Conservation (phyloP, 1,284 basidiomycete genomes). For the Quambalaria eucalypti region DNA sequence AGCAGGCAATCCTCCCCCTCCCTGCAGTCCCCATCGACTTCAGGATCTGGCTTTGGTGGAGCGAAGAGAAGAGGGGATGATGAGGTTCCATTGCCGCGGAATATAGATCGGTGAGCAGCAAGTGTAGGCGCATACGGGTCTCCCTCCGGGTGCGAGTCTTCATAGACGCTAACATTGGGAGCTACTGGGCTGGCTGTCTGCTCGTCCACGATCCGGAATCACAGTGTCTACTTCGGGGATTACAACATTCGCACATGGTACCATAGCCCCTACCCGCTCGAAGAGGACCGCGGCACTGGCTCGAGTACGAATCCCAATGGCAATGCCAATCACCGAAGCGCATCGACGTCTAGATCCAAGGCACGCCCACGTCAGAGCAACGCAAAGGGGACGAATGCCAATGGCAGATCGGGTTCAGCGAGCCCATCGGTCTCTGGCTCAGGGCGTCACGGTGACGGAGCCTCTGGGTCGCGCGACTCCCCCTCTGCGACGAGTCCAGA, state of each 20-base stretch:
- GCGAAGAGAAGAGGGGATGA: neutral
- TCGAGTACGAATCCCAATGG: neutral
- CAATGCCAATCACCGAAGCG: neutral
- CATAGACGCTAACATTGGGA: no score
- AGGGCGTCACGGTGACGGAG: no score
- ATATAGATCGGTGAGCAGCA: neutral
- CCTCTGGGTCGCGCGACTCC: neutral
- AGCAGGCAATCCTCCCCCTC: neutral
- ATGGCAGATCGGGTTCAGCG: no score
- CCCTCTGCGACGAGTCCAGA: neutral
- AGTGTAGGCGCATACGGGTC: no score
- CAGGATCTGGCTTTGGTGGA: neutral
- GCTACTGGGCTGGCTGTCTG: no score
- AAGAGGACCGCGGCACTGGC: constrained; percentile 14
- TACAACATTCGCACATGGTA: constrained; percentile 47
- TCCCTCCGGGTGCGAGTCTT: no score
- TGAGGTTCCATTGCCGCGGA: neutral
- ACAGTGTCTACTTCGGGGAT: constrained; percentile 38
- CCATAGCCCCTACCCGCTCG: constrained; percentile 42
- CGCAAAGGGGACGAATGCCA: neutral
- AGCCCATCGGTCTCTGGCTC: no score
- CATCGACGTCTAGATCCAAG: neutral
- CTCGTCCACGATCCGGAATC: neutral
- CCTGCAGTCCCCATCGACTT: neutral
- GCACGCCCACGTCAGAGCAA: neutral